Evolutionary conservation across 371 early-diverging fungal genomes (phyloP).

Genomic region (Saksenaea oblongispora): DNA sequence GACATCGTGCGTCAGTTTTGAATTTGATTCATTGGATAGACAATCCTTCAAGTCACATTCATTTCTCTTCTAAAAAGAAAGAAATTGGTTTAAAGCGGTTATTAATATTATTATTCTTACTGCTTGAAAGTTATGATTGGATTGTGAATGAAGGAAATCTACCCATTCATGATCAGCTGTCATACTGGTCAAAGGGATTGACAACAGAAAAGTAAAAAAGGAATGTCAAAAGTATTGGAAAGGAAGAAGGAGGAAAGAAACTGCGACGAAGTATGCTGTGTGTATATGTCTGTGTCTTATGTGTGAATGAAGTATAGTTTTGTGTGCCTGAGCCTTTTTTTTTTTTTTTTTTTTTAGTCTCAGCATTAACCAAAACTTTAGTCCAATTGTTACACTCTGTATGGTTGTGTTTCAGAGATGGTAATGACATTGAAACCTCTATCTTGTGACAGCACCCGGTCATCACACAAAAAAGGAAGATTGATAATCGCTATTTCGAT

Average conservation of each 20-base stretch:
- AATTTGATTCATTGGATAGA: slow-evolving; percentile 17
- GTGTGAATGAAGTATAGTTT: background rate
- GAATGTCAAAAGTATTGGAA: slow-evolving; percentile 1
- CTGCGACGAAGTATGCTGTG: background rate
- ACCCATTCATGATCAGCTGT: slow-evolving; percentile 16
- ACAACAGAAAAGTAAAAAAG: background rate
- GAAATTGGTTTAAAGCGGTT: background rate
- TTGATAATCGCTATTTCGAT: no score
- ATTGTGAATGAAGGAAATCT: slow-evolving; percentile 17
- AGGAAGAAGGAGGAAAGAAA: slow-evolving; percentile 3
- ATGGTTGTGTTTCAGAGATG: background rate
- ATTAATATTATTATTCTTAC: slow-evolving; percentile 10
- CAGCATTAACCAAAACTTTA: background rate
- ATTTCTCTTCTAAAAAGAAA: slow-evolving; percentile 14
- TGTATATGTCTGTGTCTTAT: background rate
- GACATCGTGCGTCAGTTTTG: slow-evolving; percentile 18
- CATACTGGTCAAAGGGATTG: background rate
- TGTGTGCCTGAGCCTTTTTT: slow-evolving; percentile 1
- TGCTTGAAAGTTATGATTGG: slow-evolving; percentile 16
- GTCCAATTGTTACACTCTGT: background rate
- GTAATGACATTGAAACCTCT: background rate
- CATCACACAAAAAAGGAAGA: background rate
- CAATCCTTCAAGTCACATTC: slow-evolving; percentile 20
- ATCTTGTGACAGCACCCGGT: background rate
- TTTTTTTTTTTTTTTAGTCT: background rate